Evolutionary conservation across 2,329 filamentous ascomycete genomes (phyloP), one percentile per base, ranked within the genome.

Genomic region (Periconia macrospinosa): DNA sequence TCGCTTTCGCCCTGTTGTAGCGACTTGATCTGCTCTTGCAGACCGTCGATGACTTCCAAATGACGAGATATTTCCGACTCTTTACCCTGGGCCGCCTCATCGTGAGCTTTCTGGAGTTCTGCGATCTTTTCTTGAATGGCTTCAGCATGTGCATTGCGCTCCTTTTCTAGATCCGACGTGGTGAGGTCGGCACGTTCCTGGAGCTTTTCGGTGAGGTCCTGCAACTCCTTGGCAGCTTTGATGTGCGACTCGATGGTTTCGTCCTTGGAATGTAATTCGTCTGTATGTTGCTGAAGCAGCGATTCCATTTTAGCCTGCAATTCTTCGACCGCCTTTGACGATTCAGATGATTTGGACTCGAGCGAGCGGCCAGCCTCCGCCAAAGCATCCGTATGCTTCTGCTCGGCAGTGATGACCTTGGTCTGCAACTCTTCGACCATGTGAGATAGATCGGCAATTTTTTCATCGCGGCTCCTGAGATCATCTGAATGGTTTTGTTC

Each of bases 1-100:
- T 74, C 69, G 7, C 66, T 72, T 15, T 67, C 65, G 7, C 68
- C 70, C 49, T 74, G 69, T 42, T 74, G 63, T 3, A 74, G 56
- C 13, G 61, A 50, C 20, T 62, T 58, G 41, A 74, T 67, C 52
- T 72, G 63, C 23, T 65, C 64, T 48, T 74, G 71, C 5, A 74
- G 61, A 11, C 58, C 56, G n/a, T 69, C 62, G 15, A 73, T 69
- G 3, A 65, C 66, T 20, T 66, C 61, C 35, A 73, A 57, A 45
- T 71, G 68, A 37, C 62, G 41, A 15, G 66, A 57, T 18, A 72
- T 56, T 42, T 72, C 70, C 8, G 62, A 51, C 42, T 72, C 67
- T 41, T 69, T 71, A 7, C 51, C 52, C 2, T 53, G 62, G 33
- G 71, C 41, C 8, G 61, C 63, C 13, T 61, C 56, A 8, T 63